A percentile compares a stretch with the other conserved stretches of the same genome.
phyloP scores from a whole-genome alignment of 768 basidiomycete genomes.

The Lactifluus subvellereus region DNA sequence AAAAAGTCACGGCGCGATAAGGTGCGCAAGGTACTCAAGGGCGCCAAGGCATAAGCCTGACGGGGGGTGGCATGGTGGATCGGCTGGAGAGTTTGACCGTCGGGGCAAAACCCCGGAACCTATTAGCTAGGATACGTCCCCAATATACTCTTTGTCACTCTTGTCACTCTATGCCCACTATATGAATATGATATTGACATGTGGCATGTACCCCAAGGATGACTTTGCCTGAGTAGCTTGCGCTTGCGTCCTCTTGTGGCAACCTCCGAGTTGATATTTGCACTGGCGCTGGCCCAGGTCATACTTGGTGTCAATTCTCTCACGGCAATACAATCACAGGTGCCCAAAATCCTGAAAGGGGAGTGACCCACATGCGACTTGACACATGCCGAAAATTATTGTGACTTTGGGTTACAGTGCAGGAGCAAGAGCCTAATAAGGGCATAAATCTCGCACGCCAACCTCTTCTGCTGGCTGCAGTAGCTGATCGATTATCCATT shows the following conservation, averaged over 20 bases:
- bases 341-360: too few relatives aligned
- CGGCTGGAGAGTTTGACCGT: neutral
- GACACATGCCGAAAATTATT: too few relatives aligned
- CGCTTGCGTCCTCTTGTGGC: too few relatives aligned
- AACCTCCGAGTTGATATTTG: too few relatives aligned
- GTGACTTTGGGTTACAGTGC: too few relatives aligned
- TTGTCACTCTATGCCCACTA: neutral
- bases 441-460: neutral
- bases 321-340: too few relatives aligned
- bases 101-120: neutral
- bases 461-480: neutral
- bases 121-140: neutral
- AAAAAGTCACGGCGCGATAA: conserved; percentile 84
- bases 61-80: neutral
- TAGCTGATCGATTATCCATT: too few relatives aligned
- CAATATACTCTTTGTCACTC: conserved; percentile 5
- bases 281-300: too few relatives aligned
- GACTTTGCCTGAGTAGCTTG: neutral
- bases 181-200: conserved; percentile 11
- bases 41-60: conserved; percentile 43
- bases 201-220: neutral
- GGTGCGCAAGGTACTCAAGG: conserved; percentile 64
- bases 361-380: too few relatives aligned
- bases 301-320: too few relatives aligned
- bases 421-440: neutral